A percentile compares a stretch with the other conserved stretches of the same genome.
These are phyloP conservation scores for Diplodia corticola DNA, from an alignment of 2,329 filamentous ascomycete species.

Conservation along the genomic window DNA sequence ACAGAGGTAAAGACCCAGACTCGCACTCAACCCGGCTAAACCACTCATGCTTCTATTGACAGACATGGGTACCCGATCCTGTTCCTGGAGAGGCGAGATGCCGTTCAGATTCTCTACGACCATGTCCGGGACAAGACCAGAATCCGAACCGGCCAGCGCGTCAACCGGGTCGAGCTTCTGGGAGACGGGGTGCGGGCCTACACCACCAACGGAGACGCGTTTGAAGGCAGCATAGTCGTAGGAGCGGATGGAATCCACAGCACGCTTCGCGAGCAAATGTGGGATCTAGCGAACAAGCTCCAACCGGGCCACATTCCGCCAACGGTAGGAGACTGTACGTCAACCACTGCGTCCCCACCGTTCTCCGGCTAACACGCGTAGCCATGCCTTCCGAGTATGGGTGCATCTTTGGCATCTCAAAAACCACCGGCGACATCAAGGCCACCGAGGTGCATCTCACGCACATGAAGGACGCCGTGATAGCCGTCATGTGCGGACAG, in stretches of 20 bases:
- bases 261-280: conserved; percentile 1
- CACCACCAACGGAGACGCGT: neutral
- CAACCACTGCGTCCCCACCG: neutral
- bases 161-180: neutral
- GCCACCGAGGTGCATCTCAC: conserved; percentile 10
- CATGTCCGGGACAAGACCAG: neutral
- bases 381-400: neutral
- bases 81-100: neutral
- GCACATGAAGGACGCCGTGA: conserved; percentile 23
- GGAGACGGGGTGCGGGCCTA: neutral
- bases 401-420: conserved; percentile 12
- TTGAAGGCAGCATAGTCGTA: conserved; percentile 7
- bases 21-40: no score
- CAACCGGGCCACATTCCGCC: neutral
- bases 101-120: conserved; percentile 19
- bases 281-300: conserved; percentile 24
- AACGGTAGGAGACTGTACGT: neutral
- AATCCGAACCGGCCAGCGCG: neutral
- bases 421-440: neutral
- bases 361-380: neutral
- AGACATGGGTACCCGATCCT: neutral
- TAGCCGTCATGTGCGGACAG: conserved; percentile 27
- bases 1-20: neutral
- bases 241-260: conserved; percentile 22
- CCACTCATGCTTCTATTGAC: no score